Conservation (phyloP, 805 yeast species). For the Yamadazyma laniorum region DNA sequence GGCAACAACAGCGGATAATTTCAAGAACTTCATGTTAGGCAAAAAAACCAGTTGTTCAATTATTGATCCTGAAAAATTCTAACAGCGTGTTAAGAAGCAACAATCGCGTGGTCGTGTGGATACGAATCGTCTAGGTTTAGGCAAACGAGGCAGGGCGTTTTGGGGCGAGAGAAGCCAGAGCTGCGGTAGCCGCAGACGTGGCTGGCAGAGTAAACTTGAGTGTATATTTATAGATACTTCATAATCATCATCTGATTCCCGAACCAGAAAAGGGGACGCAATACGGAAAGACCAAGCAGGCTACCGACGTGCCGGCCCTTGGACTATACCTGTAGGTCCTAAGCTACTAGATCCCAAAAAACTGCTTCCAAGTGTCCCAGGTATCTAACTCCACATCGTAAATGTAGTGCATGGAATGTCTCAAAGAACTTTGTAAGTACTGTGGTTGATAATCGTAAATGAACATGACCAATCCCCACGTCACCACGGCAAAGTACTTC, state of each 20-base stretch:
- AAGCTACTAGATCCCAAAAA: slow-evolving; percentile 37
- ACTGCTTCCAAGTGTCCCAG: slow-evolving; percentile 49
- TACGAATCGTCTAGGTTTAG: too few relatives aligned
- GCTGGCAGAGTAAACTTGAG: too few relatives aligned
- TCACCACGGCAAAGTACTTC: slow-evolving; percentile 58
- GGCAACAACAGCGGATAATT: slow-evolving; percentile 38
- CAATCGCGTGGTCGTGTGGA: too few relatives aligned
- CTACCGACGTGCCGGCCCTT: too few relatives aligned
- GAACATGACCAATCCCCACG: slow-evolving; percentile 76
- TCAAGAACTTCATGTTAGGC: slow-evolving; percentile 40
- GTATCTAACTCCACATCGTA: slow-evolving; percentile 56
- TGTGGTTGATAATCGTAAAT: slow-evolving; percentile 62
- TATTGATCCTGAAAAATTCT: slow-evolving; percentile 2
- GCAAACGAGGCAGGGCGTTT: too few relatives aligned
- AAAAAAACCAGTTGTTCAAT: slow-evolving; percentile 1
- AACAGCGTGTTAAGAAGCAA: slow-evolving; percentile 10
- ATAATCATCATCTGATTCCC: too few relatives aligned
- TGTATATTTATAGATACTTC: too few relatives aligned
- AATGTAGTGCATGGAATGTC: slow-evolving; percentile 68
- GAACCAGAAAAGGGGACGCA: too few relatives aligned
- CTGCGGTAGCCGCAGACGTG: too few relatives aligned
- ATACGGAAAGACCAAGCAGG: too few relatives aligned
- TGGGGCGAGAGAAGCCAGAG: too few relatives aligned
- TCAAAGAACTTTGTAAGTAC: slow-evolving; percentile 60
- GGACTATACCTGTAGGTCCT: too few relatives aligned